Base-by-base conservation (phyloP, 306 rosid species). In the Bauhinia variegata region DNA sequence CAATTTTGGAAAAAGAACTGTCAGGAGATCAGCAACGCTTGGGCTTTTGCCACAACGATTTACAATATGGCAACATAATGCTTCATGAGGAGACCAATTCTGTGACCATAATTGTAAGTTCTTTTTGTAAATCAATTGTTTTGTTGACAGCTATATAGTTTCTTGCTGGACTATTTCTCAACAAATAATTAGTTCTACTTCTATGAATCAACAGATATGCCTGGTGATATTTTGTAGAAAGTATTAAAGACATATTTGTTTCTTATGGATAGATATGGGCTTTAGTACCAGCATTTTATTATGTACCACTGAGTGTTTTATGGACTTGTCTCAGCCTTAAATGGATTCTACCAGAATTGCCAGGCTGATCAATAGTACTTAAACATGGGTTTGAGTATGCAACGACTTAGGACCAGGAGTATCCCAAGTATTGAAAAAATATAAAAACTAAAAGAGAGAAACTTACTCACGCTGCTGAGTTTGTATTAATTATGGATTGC, bases 1-100 rank as follows among this genome's bases (percentile, higher is more conserved):
- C 80, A 10, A 5, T 56, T 53, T 64, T 88, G 79, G 93, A 88
- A 75, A 77, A 73, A 41, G 75, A 80, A 34, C 68, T 88, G 28
- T 82, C 86, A 54, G 36, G 11, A 12, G 34, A 63, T 68, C 67
- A 48, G 44, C 81, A 72, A 54, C 11, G 17, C 8, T 63, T 86
- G 14, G 88, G 85, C 32, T 91, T 91, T 73, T 86, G 97, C 74
- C 97, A 91, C 83, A 91, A 88, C 13, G 97, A 91, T 79, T 65
- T 88, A 63, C 97, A 91, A 61, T 91, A 91, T 64, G 97, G 97
- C 9, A 91, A 91, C 78, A 80, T 91, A 54, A 88, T 91, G 97
- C 78, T 91, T 5, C 80, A 82, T 30, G 97, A 91, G 78, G 76
- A 70, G 80, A 75, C 75, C 41, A 80, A 65, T 69, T 81, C 81